Evolutionary conservation across 352 stramenopile genomes (phyloP).

Genomic region (Pythium phragmiticola): DNA sequence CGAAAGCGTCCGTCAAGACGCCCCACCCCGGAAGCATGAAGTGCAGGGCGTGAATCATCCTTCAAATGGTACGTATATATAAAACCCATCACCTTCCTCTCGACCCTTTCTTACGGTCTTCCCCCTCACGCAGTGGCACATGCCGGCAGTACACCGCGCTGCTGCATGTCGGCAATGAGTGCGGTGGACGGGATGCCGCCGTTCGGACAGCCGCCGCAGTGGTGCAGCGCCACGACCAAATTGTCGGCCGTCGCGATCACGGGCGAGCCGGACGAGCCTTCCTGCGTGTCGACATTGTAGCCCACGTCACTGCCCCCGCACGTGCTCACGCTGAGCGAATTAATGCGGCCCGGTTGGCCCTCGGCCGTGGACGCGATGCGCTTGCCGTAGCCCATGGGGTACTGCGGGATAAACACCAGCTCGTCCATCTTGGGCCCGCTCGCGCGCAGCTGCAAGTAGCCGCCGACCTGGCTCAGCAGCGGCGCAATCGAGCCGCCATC

Average conservation of each 20-base stretch:
- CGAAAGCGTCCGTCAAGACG: too few relatives aligned
- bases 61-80: too few relatives aligned
- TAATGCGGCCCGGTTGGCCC: conserved; percentile 28
- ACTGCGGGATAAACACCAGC: conserved; percentile 43
- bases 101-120: too few relatives aligned
- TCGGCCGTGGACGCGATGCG: conserved; percentile 34
- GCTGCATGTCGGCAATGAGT: conserved; percentile 47
- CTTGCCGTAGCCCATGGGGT: conserved; percentile 40
- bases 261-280: conserved; percentile 66
- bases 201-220: conserved; percentile 76
- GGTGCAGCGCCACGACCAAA: conserved; percentile 69
- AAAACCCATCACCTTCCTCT: too few relatives aligned
- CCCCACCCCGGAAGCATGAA: too few relatives aligned
- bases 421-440: conserved; percentile 36
- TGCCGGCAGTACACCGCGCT: conserved; percentile 29
- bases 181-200: conserved; percentile 50
- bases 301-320: conserved; percentile 55
- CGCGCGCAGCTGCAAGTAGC: conserved; percentile 39
- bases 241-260: conserved; percentile 57
- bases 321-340: conserved; percentile 35
- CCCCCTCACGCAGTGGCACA: too few relatives aligned
- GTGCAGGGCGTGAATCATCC: too few relatives aligned
- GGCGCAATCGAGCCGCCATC: conserved; percentile 29
- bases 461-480: conserved; percentile 31
- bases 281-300: conserved; percentile 78